A percentile compares a stretch with the other conserved stretches of the same genome.
These are phyloP conservation scores for Coniella lustricola DNA, from an alignment of 2,329 filamentous ascomycete species.

Conservation along the genomic window DNA sequence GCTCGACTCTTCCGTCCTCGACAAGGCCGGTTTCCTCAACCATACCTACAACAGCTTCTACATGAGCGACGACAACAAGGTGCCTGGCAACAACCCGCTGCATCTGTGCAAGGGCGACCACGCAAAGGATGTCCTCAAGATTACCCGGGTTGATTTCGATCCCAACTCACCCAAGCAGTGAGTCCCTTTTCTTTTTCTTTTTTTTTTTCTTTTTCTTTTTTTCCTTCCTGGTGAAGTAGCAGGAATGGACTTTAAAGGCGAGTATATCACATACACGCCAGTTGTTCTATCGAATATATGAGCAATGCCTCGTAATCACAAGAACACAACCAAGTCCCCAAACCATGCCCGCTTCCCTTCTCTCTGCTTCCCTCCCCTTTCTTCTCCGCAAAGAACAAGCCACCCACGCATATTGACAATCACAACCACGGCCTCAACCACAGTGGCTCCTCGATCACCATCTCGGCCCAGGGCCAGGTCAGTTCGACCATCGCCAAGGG, in stretches of 20 bases:
- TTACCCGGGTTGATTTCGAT: background rate
- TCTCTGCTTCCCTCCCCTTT: background rate
- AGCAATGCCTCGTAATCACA: no score
- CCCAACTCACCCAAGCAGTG: background rate
- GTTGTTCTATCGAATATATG: no score
- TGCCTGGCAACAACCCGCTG: background rate
- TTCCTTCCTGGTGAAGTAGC: no score
- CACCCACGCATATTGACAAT: no score
- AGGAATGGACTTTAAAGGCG: no score
- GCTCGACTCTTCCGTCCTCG: background rate
- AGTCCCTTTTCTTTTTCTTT: background rate
- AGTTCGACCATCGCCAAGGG: background rate
- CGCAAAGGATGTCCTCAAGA: background rate
- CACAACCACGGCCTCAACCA: no score
- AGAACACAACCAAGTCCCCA: background rate
- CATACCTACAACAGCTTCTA: background rate
- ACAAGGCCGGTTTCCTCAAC: background rate
- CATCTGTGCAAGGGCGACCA: background rate
- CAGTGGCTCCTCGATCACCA: background rate
- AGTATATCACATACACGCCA: no score
- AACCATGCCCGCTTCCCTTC: background rate
- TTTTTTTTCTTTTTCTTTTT: no score
- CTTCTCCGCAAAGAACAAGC: no score
- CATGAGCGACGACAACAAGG: background rate
- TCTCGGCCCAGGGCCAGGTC: background rate